Conservation (phyloP, 2,329 filamentous ascomycete genomes). For the Pezicula radicicola region DNA sequence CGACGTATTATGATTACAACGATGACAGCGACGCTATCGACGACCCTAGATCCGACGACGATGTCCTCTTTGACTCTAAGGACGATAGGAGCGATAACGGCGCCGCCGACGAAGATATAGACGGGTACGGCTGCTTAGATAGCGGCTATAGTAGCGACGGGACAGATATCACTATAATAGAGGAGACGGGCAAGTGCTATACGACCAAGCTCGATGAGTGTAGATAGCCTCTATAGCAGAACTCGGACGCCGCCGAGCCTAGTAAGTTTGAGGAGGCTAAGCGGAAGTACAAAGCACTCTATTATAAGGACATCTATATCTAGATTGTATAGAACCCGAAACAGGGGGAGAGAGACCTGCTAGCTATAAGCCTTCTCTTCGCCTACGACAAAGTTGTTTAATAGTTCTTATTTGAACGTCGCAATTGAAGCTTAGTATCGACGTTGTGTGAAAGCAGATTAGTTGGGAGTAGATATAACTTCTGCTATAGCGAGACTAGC, state of each 20-base stretch:
- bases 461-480: no score
- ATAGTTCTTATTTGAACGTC: no score
- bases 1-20: conserved; percentile 1
- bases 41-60: conserved; percentile 2
- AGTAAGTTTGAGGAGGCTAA: conserved; percentile 8
- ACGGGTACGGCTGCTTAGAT: background rate
- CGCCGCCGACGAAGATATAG: conserved; percentile 3
- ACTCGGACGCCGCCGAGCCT: conserved; percentile 3
- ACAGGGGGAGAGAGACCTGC: conserved; percentile 13
- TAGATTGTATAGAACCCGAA: conserved; percentile 19
- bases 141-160: conserved; percentile 11
- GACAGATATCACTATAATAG: conserved; percentile 9
- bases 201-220: conserved; percentile 5
- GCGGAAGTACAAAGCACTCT: conserved; percentile 16
- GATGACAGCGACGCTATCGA: conserved; percentile 6
- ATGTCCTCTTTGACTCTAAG: background rate
- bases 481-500: no score
- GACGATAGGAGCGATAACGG: conserved; percentile 2
- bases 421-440: no score
- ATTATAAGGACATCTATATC: conserved; percentile 18
- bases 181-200: conserved; percentile 8
- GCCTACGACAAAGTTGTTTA: no score
- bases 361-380: no score
- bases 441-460: no score
- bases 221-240: conserved; percentile 7